These are phyloP conservation scores for Penicillium concentricum DNA, from an alignment of 2,329 filamentous ascomycete genomes.

Conservation along the genomic window DNA sequence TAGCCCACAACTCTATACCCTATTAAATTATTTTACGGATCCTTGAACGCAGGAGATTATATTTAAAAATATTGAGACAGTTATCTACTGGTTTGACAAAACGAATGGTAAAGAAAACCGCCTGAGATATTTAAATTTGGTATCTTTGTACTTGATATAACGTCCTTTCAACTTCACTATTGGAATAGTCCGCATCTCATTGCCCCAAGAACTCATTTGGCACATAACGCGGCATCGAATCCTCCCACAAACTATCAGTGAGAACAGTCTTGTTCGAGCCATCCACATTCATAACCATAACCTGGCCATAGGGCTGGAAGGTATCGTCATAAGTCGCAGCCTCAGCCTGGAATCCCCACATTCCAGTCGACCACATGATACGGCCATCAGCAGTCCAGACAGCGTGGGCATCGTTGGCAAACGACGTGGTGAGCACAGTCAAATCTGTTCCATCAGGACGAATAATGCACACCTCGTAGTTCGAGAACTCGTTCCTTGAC, in stretches of 20 bases:
- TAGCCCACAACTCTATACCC: too few relatives aligned
- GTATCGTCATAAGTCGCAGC: conserved; percentile 43
- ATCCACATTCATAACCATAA: conserved; percentile 45
- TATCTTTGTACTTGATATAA: too few relatives aligned
- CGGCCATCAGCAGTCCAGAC: conserved; percentile 45
- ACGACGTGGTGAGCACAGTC: conserved; percentile 12
- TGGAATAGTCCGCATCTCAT: too few relatives aligned
- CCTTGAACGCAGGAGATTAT: too few relatives aligned
- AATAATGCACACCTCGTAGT: conserved; percentile 46
- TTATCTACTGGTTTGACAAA: too few relatives aligned
- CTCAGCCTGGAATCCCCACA: conserved; percentile 48
- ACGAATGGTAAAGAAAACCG: too few relatives aligned
- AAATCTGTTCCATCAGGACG: conserved; percentile 42
- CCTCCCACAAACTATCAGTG: conserved; percentile 33
- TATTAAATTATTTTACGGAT: too few relatives aligned
- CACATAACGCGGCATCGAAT: conserved; percentile 31
- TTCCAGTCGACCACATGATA: conserved; percentile 43
- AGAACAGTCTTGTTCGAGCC: conserved; percentile 33
- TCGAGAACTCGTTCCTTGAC: background rate
- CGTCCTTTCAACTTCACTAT: too few relatives aligned
- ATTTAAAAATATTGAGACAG: too few relatives aligned
- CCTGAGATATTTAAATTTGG: too few relatives aligned
- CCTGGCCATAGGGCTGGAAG: conserved; percentile 48
- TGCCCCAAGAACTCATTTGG: conserved; percentile 8
- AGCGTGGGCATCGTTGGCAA: conserved; percentile 44